Conservation (phyloP, 2,329 filamentous ascomycete species). For the Trichoderma semiorbis region DNA sequence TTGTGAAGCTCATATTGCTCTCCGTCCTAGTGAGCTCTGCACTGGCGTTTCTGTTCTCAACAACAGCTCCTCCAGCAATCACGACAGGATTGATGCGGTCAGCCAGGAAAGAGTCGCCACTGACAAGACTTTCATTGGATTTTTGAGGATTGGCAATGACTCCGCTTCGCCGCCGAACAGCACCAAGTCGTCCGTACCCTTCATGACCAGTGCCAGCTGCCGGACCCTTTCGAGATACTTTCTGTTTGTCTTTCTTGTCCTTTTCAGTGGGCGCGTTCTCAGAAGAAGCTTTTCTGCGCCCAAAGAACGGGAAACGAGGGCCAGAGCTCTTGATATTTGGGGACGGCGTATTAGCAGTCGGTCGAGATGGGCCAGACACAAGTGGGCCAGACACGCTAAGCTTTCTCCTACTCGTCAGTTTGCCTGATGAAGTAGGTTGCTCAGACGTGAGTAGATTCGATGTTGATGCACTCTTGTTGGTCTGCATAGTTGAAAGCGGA, state of each 20-base stretch:
- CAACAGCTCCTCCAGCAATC: constrained; percentile 60
- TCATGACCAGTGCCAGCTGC: constrained; percentile 93
- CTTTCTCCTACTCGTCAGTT: constrained; percentile 24
- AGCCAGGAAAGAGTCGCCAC: constrained; percentile 55
- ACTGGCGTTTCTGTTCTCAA: constrained; percentile 57
- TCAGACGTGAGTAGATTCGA: constrained; percentile 29
- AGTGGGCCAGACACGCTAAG: constrained; percentile 21
- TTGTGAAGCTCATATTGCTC: constrained; percentile 46
- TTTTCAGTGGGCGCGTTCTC: constrained; percentile 50
- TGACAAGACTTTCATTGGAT: constrained; percentile 51
- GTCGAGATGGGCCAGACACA: constrained; percentile 22
- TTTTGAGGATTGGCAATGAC: constrained; percentile 49
- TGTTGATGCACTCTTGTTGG: constrained; percentile 31
- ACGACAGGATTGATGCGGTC: constrained; percentile 64
- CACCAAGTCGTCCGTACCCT: constrained; percentile 67
- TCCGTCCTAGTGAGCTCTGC: constrained; percentile 47
- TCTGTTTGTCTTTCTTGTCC: constrained; percentile 32
- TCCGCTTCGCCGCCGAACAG: constrained; percentile 60
- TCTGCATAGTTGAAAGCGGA: constrained; percentile 34
- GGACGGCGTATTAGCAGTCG: constrained; percentile 45
- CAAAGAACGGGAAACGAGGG: constrained; percentile 74
- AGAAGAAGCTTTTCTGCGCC: constrained; percentile 63
- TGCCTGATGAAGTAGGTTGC: constrained; percentile 19
- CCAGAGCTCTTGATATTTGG: constrained; percentile 54
- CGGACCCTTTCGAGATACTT: constrained; percentile 65